Evolutionary conservation across 257 asterid species (phyloP).

Genomic region (Solanum arcanum): DNA sequence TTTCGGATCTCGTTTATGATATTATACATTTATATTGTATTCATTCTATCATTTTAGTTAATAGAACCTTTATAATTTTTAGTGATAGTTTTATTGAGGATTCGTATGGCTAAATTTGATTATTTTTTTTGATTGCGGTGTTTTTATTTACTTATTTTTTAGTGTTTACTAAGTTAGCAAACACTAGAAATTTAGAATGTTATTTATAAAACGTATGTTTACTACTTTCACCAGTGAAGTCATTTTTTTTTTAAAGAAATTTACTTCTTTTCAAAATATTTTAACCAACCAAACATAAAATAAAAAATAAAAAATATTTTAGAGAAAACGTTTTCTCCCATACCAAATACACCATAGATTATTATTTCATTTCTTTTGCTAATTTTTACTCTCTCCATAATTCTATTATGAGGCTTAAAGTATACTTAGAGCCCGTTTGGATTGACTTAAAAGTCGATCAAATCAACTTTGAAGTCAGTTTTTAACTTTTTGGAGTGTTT

Average conservation of each 20-base stretch:
- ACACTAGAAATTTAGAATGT: not conserved
- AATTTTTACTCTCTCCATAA: not conserved
- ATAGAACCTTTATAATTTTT: not conserved
- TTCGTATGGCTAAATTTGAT: not conserved
- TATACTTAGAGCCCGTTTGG: too few relatives aligned
- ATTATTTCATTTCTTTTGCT: too few relatives aligned
- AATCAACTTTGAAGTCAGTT: too few relatives aligned
- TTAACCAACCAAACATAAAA: not conserved
- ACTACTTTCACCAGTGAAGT: not conserved
- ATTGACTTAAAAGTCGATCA: too few relatives aligned
- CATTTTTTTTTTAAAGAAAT: not conserved
- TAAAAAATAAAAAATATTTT: too few relatives aligned
- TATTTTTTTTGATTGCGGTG: not conserved
- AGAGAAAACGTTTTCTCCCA: not conserved
- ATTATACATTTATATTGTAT: not conserved
- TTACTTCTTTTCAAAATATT: not conserved
- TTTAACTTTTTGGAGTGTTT: too few relatives aligned
- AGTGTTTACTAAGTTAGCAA: not conserved
- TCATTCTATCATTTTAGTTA: not conserved
- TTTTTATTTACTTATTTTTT: not conserved
- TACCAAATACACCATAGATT: not conserved
- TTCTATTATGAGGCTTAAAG: not conserved
- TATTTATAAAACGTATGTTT: not conserved
- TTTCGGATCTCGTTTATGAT: not conserved
- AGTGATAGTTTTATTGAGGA: not conserved